Conservation (phyloP, 495 filamentous ascomycete genomes). For the Trichoderma asperelloides region DNA sequence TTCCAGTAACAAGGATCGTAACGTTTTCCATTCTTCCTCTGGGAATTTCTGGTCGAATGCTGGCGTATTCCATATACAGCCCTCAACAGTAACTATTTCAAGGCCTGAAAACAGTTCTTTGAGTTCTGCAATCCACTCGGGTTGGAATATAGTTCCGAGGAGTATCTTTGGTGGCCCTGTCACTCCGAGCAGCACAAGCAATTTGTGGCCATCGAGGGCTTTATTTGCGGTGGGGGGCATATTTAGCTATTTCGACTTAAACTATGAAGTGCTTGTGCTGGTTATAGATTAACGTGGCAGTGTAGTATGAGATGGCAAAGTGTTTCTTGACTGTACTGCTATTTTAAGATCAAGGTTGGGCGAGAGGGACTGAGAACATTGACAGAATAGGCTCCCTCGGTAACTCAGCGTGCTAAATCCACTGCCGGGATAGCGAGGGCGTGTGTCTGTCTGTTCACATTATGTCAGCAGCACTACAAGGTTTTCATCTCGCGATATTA, state of each 20-base stretch:
- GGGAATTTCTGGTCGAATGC: not conserved
- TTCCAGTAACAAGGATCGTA: conserved; percentile 57
- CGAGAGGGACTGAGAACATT: no score
- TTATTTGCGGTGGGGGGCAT: conserved; percentile 19
- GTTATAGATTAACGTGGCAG: not conserved
- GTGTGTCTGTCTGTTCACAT: no score
- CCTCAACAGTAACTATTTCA: not conserved
- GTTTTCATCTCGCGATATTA: no score
- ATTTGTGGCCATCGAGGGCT: conserved; percentile 34
- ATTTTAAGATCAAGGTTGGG: no score
- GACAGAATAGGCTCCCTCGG: no score
- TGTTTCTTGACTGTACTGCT: no score
- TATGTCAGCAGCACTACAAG: no score
- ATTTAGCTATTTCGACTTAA: not conserved
- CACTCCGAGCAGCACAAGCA: conserved; percentile 35
- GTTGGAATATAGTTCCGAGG: conserved; percentile 38
- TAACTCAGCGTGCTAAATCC: no score
- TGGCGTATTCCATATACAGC: not conserved
- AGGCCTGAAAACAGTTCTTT: not conserved
- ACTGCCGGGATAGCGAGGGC: no score
- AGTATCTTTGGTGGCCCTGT: conserved; percentile 34
- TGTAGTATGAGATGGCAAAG: no score
- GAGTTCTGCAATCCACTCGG: conserved; percentile 40
- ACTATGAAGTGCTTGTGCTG: not conserved
- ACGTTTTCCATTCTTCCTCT: conserved; percentile 22